Evolutionary conservation across 108 stramenopile species (phyloP).

Genomic region (Craspedostauros australis): DNA sequence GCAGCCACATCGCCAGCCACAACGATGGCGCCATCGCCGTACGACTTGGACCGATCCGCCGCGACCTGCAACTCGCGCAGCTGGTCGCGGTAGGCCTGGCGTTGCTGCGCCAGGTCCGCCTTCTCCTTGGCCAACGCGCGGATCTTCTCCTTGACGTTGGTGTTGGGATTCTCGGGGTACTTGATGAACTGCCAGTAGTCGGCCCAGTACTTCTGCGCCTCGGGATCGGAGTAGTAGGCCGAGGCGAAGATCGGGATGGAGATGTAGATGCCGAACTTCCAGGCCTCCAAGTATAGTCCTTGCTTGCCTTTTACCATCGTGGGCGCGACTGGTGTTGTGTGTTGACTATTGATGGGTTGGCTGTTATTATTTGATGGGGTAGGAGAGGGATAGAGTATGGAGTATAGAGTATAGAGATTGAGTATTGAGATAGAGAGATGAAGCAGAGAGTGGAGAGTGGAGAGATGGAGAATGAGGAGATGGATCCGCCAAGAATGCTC

Average conservation of each 20-base stretch:
- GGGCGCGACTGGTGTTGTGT: no score
- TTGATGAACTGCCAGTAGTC: conserved; percentile 87
- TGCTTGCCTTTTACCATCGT: conserved; percentile 70
- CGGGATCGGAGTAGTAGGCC: conserved; percentile 61
- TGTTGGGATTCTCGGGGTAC: conserved; percentile 82
- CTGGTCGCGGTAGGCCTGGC: conserved; percentile 41
- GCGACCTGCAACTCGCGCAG: conserved; percentile 28
- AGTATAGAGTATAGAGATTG: no score
- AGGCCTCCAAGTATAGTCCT: conserved; percentile 68
- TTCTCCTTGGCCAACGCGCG: conserved; percentile 44
- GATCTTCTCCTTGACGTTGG: conserved; percentile 67
- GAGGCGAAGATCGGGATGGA: conserved; percentile 69
- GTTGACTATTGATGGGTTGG: no score
- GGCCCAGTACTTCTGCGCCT: conserved; percentile 53
- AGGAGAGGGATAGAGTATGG: no score
- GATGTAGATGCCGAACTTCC: conserved; percentile 75
- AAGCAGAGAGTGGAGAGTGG: no score
- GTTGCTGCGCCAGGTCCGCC: conserved; percentile 48
- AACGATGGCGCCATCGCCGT: not conserved
- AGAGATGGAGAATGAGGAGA: no score
- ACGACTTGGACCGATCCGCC: conserved; percentile 18
- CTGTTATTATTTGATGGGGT: no score
- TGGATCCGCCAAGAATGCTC: no score
- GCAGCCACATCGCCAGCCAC: not conserved
- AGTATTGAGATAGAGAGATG: no score